A percentile compares a stretch with the other conserved stretches of the same genome.
phyloP scores from a whole-genome alignment of 164 flowering plant species.

The Vitis vinifera region DNA sequence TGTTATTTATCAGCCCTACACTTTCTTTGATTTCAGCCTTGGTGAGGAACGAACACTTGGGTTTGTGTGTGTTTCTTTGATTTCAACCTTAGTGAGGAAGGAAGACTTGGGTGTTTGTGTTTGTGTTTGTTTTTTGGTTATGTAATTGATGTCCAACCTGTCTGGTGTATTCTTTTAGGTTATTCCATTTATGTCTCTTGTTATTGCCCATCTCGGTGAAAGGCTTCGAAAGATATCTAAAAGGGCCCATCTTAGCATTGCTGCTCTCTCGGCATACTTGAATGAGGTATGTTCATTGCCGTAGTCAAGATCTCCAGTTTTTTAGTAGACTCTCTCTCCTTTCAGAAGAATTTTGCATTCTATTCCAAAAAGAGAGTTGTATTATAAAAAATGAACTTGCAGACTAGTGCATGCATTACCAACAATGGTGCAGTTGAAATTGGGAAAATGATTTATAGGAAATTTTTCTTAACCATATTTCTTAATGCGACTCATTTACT shows the following conservation, averaged over 20 bases:
- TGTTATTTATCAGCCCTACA: slow-evolving; percentile 74
- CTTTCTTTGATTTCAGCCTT: slow-evolving; percentile 60
- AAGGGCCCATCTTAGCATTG: slow-evolving; percentile 57
- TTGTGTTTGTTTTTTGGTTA: not conserved
- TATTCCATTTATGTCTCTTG: slow-evolving; percentile 68
- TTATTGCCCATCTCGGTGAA: slow-evolving; percentile 69
- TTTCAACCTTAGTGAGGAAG: slow-evolving; percentile 58
- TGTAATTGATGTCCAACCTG: not conserved
- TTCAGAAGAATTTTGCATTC: not conserved
- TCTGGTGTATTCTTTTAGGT: slow-evolving; percentile 38
- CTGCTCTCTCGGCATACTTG: slow-evolving; percentile 76
- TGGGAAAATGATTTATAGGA: too few species aligned
- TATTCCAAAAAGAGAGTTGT: not conserved
- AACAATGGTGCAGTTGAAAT: too few species aligned
- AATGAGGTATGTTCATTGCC: slow-evolving; percentile 64
- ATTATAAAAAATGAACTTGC: too few species aligned
- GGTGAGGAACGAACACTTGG: slow-evolving; percentile 12
- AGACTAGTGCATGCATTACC: too few species aligned
- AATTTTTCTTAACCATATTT: too few species aligned
- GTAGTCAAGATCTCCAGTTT: too few species aligned
- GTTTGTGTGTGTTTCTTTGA: slow-evolving; percentile 13
- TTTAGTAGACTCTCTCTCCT: too few species aligned
- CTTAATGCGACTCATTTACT: too few species aligned
- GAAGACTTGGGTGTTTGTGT: slow-evolving; percentile 1
- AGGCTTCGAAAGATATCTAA: slow-evolving; percentile 74